phyloP scores from a whole-genome alignment of 1,284 basidiomycete genomes.

The Trichosporon coremiiforme region DNA sequence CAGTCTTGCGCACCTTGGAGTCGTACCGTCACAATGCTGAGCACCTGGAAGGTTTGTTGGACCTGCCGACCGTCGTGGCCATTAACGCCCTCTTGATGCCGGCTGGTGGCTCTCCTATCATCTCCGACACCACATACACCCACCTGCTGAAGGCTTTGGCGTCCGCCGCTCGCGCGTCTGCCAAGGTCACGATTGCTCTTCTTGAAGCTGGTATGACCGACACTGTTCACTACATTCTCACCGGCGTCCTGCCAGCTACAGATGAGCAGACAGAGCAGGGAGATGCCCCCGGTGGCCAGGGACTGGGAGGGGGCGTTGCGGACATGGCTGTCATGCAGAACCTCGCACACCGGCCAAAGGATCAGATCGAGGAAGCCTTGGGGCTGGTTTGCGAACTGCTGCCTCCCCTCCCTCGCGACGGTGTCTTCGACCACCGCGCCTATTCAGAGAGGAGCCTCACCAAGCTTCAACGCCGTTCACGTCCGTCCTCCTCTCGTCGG shows the following conservation, averaged over 20 bases:
- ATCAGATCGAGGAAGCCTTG: conserved; percentile 90
- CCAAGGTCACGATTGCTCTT: conserved; percentile 79
- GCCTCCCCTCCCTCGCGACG: conserved; percentile 83
- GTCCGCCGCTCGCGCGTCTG: conserved; percentile 78
- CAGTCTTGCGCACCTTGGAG: conserved; percentile 88
- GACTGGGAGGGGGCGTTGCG: conserved; percentile 77
- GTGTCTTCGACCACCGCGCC: conserved; percentile 85
- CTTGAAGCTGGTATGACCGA: conserved; percentile 87
- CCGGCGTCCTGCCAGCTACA: conserved; percentile 78
- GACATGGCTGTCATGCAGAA: conserved; percentile 99
- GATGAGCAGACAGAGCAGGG: conserved; percentile 66
- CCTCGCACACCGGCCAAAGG: conserved; percentile 91
- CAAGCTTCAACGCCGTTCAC: conserved; percentile 41
- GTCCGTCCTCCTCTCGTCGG: conserved; percentile 30
- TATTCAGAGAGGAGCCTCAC: conserved; percentile 85
- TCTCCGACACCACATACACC: conserved; percentile 83
- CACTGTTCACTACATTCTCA: conserved; percentile 88
- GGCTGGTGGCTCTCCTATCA: conserved; percentile 77
- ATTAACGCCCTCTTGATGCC: conserved; percentile 83
- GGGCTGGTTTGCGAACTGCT: conserved; percentile 84
- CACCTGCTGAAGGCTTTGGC: conserved; percentile 82
- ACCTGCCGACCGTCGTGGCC: conserved; percentile 76
- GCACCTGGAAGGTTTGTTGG: conserved; percentile 81
- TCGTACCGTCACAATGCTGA: conserved; percentile 81
- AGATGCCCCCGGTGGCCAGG: conserved; percentile 63